A percentile compares a stretch with the other conserved stretches of the same genome.
Evolutionary conservation across 2,329 filamentous ascomycete species (phyloP).

Genomic region (Geosmithia morbida): DNA sequence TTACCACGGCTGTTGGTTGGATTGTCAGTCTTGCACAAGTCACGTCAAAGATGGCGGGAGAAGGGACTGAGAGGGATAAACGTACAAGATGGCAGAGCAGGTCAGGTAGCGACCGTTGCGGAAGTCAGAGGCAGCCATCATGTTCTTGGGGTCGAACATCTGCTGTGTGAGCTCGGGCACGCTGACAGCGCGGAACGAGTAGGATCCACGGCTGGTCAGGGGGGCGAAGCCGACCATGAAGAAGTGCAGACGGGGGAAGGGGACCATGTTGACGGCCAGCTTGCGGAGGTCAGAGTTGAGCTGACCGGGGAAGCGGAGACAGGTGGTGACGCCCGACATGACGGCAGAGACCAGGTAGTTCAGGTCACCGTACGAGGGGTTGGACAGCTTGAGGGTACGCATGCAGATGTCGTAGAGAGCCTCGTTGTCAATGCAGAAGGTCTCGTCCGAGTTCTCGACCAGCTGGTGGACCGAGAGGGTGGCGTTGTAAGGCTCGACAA

Average conservation of each 20-base stretch:
- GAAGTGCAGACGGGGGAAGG: conserved; percentile 99
- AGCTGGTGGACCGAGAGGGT: conserved; percentile 98
- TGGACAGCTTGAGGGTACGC: conserved; percentile 96
- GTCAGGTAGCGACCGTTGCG: conserved; percentile 98
- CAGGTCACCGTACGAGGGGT: conserved; percentile 96
- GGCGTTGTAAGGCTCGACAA: conserved; percentile 99
- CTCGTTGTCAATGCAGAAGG: conserved; percentile 99
- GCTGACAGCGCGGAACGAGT: conserved; percentile 94
- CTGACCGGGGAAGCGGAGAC: conserved; percentile 97
- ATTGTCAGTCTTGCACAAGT: not conserved
- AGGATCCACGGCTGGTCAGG: conserved; percentile 70
- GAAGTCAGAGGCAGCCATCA: conserved; percentile 99
- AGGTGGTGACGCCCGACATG: conserved; percentile 99
- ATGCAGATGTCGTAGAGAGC: conserved; percentile 99
- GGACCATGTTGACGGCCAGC: conserved; percentile 99
- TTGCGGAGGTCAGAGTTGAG: conserved; percentile 99
- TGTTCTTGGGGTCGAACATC: conserved; percentile 99
- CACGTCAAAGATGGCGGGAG: not conserved
- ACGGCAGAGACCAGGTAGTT: conserved; percentile 99
- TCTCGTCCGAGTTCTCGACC: conserved; percentile 99
- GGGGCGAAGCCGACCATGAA: conserved; percentile 99
- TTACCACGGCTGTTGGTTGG: conserved; percentile 62
- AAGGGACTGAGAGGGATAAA: conserved; percentile 11
- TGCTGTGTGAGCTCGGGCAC: conserved; percentile 98
- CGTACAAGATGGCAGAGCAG: conserved; percentile 95